Base-by-base conservation (phyloP, 1,139 yeast genomes). In the Yamadazyma aaseri region DNA sequence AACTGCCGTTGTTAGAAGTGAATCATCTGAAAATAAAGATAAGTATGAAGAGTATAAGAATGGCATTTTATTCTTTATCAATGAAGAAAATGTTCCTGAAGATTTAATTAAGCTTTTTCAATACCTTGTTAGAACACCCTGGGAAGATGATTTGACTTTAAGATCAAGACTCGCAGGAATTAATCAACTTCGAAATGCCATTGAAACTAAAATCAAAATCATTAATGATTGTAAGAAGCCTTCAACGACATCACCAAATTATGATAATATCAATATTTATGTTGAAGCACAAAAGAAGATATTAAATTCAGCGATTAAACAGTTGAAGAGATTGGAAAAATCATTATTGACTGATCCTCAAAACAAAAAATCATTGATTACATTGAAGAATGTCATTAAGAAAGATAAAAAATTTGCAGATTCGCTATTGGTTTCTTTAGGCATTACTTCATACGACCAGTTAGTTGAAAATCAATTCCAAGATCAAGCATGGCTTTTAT, bases 131-230 rank as follows among this genome's bases (percentile, higher is more conserved):
- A 67, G 61, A 35, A 66, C 63, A 34, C 55, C 60, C 1, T 58
- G 63, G 51, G 85, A 79, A 43, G 47, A 44, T 3, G 48, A 48
- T 6, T 51, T 65, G 12, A 67, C 74, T 0, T 51, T 78, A 26
- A 64, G 86, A 47, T 73, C 78, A 71, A 60, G 65, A 41, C 58
- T 82, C 6, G 79, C 79, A 20, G 87, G 86, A 1, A 51, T 81
- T 28, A 74, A 76, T 43, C 78, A 79, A 46, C 55, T 84, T 29
- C 58, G 73, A 25, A 54, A 61, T 6, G 80, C 86, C 2, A 47
- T 82, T 14, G 73, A 67, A 18, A 66, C 54, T 58, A 82, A 63
- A 41, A 45, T 70, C 7, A 58, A 56, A 0, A 45, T 65, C 3
- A 47, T 72, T 13, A 60, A 63, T 21, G 26, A 32, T 2, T 34